Evolutionary conservation across 108 stramenopile species (phyloP).

Genomic region (Pseudonitzschia delicatissima): DNA sequence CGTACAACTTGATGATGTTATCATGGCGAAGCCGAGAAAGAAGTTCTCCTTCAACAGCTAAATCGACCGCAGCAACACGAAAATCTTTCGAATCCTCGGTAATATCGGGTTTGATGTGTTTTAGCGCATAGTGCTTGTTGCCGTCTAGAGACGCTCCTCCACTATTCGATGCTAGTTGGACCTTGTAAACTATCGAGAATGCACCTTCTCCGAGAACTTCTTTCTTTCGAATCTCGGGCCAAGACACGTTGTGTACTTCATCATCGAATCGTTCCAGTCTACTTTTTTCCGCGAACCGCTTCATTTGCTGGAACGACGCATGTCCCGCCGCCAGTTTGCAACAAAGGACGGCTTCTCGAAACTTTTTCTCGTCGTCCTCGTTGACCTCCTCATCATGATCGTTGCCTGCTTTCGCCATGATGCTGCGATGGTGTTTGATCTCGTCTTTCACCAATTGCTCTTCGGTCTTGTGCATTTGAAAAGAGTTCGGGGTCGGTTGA

Average conservation of each 20-base stretch:
- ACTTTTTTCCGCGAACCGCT: not conserved
- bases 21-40: constrained; percentile 32
- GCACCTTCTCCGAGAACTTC: constrained; percentile 5
- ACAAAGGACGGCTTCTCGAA: not conserved
- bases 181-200: constrained; percentile 1
- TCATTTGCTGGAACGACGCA: constrained; percentile 2
- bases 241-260: constrained; percentile 5
- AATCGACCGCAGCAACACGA: constrained; percentile 19
- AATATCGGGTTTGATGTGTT: constrained; percentile 7
- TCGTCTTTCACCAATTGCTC: too few species aligned
- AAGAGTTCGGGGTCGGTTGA: too few species aligned
- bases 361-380: not conserved
- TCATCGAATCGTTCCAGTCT: constrained; percentile 9
- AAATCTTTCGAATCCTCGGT: constrained; percentile 6
- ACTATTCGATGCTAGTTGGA: not conserved
- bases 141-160: not conserved
- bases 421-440: not conserved
- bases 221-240: constrained; percentile 3
- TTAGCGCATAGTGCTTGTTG: constrained; percentile 1
- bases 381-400: not conserved
- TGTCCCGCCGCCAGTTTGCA: not conserved
- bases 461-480: too few species aligned
- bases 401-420: not conserved
- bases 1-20: constrained; percentile 42
- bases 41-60: constrained; percentile 43